Evolutionary conservation across 139 green algal genomes (phyloP), one percentile per base, ranked within the genome.

Genomic region (Marvania coccoides): DNA sequence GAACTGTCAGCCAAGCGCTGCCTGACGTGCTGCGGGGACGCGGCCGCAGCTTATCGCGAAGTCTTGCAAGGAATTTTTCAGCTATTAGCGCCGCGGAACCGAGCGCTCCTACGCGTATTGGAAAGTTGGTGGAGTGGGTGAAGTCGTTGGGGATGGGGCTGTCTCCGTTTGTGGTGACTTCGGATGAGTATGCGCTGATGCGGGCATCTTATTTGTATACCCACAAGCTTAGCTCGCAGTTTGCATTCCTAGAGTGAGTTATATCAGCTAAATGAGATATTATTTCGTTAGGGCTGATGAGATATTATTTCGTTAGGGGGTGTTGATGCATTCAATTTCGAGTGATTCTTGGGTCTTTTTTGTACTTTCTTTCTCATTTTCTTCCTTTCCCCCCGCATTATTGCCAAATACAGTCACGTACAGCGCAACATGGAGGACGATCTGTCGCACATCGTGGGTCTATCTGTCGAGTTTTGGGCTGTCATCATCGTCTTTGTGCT

Each of bases 161-260:
- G 19, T 51, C 42, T 51, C 57, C 57, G 6, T 33, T 58, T 64
- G 19, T 46, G 5, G 36, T 69, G 5, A 69, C 2, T 12, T 19
- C 13, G 10, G 58, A 75, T 3, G 63, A 82, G 34, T 65, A 75
- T 4, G 30, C 56, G 2, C 74, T 79, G 31, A 74, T 84, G 77
- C 51, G 62, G 3, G 70, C 76, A 6, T 65, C 61, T 23, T 84
- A 79, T 58, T 79, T 80, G 19, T 53, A 79, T 47, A 79, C 70
- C 6, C 76, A 83, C 65, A 63, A 63, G 38, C 24, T 55, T 5
- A 38, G 42, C 37, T 36, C 24, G 23, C 70, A 47, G 24, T 83
- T 83, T 51, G 51, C 68, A 33, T 83, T 83, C 34, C 47, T 47
- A 68, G 23, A 73, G 71, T 24, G 58, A 69, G 42, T 56, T 73